Evolutionary conservation across 306 rosid species (phyloP).

Genomic region (Cucurbita argyrosperma): DNA sequence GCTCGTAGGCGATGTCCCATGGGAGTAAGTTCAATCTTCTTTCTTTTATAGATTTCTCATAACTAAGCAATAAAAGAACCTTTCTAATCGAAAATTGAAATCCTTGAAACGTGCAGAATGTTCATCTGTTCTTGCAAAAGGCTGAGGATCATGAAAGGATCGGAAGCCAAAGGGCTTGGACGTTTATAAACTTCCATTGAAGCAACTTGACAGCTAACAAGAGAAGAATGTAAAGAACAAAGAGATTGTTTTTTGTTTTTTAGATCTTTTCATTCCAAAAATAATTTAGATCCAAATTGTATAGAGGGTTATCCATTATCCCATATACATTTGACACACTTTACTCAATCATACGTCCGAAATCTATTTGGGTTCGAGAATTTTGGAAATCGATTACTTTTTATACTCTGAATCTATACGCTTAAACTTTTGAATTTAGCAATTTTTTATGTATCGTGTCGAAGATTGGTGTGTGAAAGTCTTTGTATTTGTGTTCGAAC

Average conservation of each 20-base stretch:
- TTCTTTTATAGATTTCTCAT: too few relatives aligned
- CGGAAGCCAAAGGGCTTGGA: conserved; percentile 12
- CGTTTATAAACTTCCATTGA: neutral
- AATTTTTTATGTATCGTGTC: too few relatives aligned
- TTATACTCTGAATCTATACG: neutral
- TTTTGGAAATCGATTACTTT: neutral
- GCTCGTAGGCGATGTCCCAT: conserved; percentile 15
- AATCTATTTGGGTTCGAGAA: neutral
- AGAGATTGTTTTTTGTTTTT: neutral
- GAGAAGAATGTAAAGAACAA: neutral
- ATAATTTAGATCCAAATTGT: neutral
- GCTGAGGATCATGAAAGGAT: neutral
- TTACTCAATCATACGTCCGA: neutral
- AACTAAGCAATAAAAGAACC: neutral
- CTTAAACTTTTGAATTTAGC: too few relatives aligned
- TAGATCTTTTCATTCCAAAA: neutral
- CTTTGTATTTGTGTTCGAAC: neutral
- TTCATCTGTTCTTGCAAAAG: conserved; percentile 10
- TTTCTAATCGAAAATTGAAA: neutral
- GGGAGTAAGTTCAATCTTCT: conserved; percentile 4
- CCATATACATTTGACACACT: neutral
- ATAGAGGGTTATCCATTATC: neutral
- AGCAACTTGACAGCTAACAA: neutral
- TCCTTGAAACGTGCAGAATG: conserved; percentile 1
- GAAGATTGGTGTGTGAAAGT: neutral